Conservation (phyloP, 441 rosid genomes). For the Adansonia madagascariensis region DNA sequence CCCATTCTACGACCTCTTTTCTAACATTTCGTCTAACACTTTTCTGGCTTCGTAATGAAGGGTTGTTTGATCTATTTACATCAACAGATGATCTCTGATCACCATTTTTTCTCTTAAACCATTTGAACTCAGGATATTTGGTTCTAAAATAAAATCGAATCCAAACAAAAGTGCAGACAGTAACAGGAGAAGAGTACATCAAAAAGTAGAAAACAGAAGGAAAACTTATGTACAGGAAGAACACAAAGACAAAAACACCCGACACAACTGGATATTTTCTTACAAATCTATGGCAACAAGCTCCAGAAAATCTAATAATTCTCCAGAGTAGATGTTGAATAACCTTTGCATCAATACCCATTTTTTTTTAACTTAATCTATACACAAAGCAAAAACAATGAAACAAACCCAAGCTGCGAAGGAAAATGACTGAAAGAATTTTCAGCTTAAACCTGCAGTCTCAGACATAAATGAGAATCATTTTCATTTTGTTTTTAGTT, state of each 20-base stretch:
- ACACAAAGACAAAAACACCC: slow-evolving; percentile 32
- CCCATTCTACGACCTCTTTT: slow-evolving; percentile 7
- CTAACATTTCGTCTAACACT: slow-evolving; percentile 13
- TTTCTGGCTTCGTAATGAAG: slow-evolving; percentile 1
- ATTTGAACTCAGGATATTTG: slow-evolving; percentile 26
- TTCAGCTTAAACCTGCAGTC: slow-evolving; percentile 8
- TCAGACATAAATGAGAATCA: neutral
- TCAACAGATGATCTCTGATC: slow-evolving; percentile 13
- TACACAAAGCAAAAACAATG: neutral
- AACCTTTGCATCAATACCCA: slow-evolving; percentile 55
- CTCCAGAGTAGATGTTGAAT: slow-evolving; percentile 41
- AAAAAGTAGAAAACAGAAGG: slow-evolving; percentile 61
- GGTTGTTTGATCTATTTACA: slow-evolving; percentile 6
- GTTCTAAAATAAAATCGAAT: slow-evolving; percentile 35
- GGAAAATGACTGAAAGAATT: neutral
- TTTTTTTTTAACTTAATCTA: slow-evolving; percentile 26
- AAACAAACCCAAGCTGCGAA: slow-evolving; percentile 18
- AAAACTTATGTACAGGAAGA: slow-evolving; percentile 50
- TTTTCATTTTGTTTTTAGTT: no score
- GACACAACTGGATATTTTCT: slow-evolving; percentile 57
- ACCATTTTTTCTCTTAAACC: slow-evolving; percentile 23
- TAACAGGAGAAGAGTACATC: slow-evolving; percentile 53
- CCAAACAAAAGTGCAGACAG: slow-evolving; percentile 39
- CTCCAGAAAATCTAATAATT: slow-evolving; percentile 43
- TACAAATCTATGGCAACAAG: slow-evolving; percentile 36